Base-by-base conservation (phyloP, 805 yeast genomes). In the Wickerhamiella hasegawae region DNA sequence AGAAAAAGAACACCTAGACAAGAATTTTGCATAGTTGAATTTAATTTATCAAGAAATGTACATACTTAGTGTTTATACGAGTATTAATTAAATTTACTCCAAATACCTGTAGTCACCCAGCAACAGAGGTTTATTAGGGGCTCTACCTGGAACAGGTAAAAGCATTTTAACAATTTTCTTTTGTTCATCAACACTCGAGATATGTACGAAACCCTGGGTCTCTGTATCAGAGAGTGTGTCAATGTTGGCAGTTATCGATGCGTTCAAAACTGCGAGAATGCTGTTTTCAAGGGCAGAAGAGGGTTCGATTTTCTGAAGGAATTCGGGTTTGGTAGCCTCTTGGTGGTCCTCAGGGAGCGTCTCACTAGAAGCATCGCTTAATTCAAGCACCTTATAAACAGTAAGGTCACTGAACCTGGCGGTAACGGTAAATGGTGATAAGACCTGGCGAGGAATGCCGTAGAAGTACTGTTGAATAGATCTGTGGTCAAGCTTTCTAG, bases 401-500 rank as follows among this genome's bases (percentile, higher is more conserved):
- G 65, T 58, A 8, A 81, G 58, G 37, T 73, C 77, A 12, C 66
- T 63, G 38, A 68, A 62, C 47, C 73, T 82, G 2, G 75, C 73
- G 17, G 84, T 82, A 1, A 83, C 70, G 4, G 92, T 79, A 54
- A 75, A 85, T 2, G 99, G 97, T 15, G 92, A 76, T 35, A 90
- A 63, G n/a, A 48, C 41, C 4, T 71, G 66, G 31, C 65, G 65
- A 15, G 65, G 57, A 4, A 69, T 68, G 2, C 98, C 98, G 51
- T 90, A 83, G 48, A 90, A 90, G 54, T 90, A 90, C 49, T 85
- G 92, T 50, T 73, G 73, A 36, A 87, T 83, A 4, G 76, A 62
- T 28, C 71, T 66, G 47, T 84, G 82, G 53, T 87, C 97, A 17
- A 68, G 36, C 25, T 75, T 70, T 48, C 97, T 65, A 25, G 65